A percentile compares a stretch with the other conserved stretches of the same genome.
phyloP scores from a whole-genome alignment of 2,329 filamentous ascomycete genomes.

The Ilyonectria mors-panacis region DNA sequence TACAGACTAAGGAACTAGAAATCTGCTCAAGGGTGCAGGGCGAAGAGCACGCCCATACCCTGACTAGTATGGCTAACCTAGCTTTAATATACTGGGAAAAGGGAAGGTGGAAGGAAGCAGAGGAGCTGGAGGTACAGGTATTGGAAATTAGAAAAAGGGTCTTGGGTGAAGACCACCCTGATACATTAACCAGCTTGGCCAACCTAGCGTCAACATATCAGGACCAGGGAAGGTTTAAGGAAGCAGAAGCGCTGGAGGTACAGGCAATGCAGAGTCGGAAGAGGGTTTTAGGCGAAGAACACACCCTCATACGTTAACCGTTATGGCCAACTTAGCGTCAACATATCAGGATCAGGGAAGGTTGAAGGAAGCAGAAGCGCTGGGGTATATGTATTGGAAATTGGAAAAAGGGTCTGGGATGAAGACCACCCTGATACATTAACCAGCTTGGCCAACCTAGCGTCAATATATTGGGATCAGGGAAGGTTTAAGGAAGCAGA shows the following conservation, averaged over 20 bases:
- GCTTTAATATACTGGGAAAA: neutral
- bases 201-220: neutral
- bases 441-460: neutral
- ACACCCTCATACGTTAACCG: neutral
- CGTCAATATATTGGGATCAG: neutral
- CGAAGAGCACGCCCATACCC: neutral
- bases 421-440: constrained; percentile 1
- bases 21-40: neutral
- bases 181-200: neutral
- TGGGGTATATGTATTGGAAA: neutral
- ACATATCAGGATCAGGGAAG: neutral
- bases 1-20: neutral
- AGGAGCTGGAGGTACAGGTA: neutral
- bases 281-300: neutral
- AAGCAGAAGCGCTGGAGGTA: neutral
- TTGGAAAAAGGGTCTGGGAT: neutral
- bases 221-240: neutral
- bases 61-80: neutral
- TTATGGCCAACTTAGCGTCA: neutral
- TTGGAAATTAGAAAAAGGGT: neutral
- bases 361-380: constrained; percentile 2
- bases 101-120: neutral
- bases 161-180: neutral
- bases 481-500: neutral
- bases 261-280: neutral